Base-by-base conservation (phyloP, 768 basidiomycete species). In the Cubamyces lactineus region DNA sequence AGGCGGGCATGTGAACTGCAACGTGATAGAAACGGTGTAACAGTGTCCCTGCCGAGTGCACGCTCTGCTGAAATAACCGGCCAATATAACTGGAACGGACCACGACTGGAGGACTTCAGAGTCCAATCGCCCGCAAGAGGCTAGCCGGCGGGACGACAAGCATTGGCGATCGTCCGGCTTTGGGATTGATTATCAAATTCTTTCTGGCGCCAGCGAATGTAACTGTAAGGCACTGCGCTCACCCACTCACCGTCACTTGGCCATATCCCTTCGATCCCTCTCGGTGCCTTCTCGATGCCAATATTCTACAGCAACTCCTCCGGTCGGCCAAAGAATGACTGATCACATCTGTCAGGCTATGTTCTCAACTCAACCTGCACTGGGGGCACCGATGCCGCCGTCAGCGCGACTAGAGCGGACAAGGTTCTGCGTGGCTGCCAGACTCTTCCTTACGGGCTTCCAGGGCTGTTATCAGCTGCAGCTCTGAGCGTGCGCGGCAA, bases 321-420 rank as follows among this genome's bases (percentile, higher is more conserved):
- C 57, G 57, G 50, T 50, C 47, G 57, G 47, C 47, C 57, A 28
- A 17, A n/a, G 30, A 28, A 21, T 51, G 61, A 62, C 28, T 62
- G 61, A 62, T 62, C 48, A 51, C 61, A 62, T 62, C 61, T 62
- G 48, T 56, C 61, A 62, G 15, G 24, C 5, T 45, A 30, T 48
- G 49, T 34, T 30, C 23, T 28, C 11, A 19, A 24, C 57, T 24
- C 47, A n/a, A 34, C 34, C 34, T 34, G 34, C 34, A 9, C 34
- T 34, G 34, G 34, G 34, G 34, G 34, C 34, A 34, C 34, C 34
- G 34, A 34, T 34, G 34, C 34, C 34, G 34, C 34, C 34, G 34
- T 34, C 34, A 34, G 34, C 34, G 34, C 34, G 34, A 34, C 34
- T 34, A 34, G 34, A 34, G 34, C 34, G 34, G 34, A 5, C 54